Base-by-base conservation (phyloP, 2,329 filamentous ascomycete species). In the Thyridium curvatum region DNA sequence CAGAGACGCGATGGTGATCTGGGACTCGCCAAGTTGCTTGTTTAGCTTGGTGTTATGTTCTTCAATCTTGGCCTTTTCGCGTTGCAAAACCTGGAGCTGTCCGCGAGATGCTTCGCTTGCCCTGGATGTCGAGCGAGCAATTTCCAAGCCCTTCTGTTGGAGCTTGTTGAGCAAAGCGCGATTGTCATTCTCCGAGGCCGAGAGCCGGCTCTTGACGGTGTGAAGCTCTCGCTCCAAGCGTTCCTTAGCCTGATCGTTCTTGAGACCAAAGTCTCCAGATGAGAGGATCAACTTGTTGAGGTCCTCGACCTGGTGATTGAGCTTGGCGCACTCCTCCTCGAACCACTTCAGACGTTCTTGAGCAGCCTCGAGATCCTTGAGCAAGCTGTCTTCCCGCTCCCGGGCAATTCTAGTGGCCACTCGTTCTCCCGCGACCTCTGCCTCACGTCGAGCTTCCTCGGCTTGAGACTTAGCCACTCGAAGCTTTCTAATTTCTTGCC, bases 161-260 rank as follows among this genome's bases (percentile, higher is more conserved):
- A 98, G 74, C 62, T 97, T 97, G 66, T 96, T 97, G 48, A 97
- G 74, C n/a, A 98, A 69, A 5, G 89, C 84, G 37, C 88, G 83
- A 53, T 97, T 97, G 63, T 97, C 91, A 52, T 97, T 96, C 59
- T 98, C 91, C 0, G 91, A 97, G 17, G 91, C 93, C 8, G 84
- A 76, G 31, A 98, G 70, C 16, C 91, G 83, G 43, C 90, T 90
- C 59, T 93, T 94, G 49, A 96, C 78, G 1, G 91, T 96, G 16
- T 87, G 83, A 7, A 97, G 73, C 57, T 98, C 93, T 16, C 89
- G 79, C 59, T 97, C 90, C 33, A 96, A 72, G 29, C 93, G 82
- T 58, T 96, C 89, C 60, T 97, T 97, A 47, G 90, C 84, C 55
- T 96, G 88, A 52, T 97, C 93, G 52, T 94, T 87, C 51, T 88